Base-by-base conservation (phyloP, 2,329 filamentous ascomycete genomes). In the Aspergillus hiratsukae region DNA sequence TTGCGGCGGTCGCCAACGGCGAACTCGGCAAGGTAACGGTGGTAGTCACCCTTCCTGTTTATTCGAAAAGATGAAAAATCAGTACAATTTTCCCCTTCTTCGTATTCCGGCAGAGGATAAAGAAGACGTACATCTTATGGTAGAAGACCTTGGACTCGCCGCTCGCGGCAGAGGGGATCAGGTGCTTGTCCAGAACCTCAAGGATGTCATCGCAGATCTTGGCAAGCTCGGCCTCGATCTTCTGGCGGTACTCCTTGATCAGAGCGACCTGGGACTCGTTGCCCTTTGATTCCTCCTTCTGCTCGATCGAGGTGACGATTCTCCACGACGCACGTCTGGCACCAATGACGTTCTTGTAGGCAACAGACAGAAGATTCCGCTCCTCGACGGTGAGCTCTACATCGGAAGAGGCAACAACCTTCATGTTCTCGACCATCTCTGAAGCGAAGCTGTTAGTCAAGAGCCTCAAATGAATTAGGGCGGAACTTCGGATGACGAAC, bases 381-480 rank as follows among this genome's bases (percentile, higher is more conserved):
- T 97, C 92, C 81, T 97, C 93, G 67, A 97, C 91, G 64, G 87
- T 88, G 69, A 91, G 84, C 73, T 91, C 88, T 72, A 81, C 86
- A 75, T 90, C 86, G 76, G 93, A 90, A 67, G 89, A 92, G 72
- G 93, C 93, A 72, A 97, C 93, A 68, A 90, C 87, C 87, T 97
- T 97, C 93, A 97, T 97, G 87, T 97, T 96, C 84, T 96, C 91
- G 68, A 97, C 93, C 93, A 97, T 97, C 82, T 97, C 93, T 97
- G 79, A 64, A 56, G 41, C 52, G 43, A 49, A 67, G 64, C 62
- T 60, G 61, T 68, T 54, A 68, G 58, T 57, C 59, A 21, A 51
- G 51, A 48, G 40, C 48, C 11, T 41, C 19, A n/a, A 25, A 25
- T 23, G 14, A 29, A 35, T 37, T 23, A 23, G 31, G 27, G 43